Evolutionary conservation across 169 alveolate genomes (phyloP), one percentile per base, ranked within the genome.

Genomic region (Theileria equi): DNA sequence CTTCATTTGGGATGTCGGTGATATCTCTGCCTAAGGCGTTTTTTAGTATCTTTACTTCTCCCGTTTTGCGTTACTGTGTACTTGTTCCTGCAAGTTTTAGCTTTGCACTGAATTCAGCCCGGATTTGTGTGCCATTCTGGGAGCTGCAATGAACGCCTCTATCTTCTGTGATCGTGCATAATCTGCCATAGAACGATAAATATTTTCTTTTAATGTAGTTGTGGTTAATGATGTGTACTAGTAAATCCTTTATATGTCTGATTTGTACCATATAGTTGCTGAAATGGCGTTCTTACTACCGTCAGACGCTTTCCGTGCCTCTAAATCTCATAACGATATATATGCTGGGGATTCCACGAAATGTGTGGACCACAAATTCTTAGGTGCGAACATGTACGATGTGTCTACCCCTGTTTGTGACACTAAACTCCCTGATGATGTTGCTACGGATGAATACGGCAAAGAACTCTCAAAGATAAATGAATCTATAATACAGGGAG

Each of bases 341-440:
- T 29, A 54, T 11, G 19, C 35, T 54, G 13, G 65, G 34, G 65
- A 54, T 54, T 54, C 65, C 25, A 54, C 65, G 13, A 54, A 54
- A 54, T 54, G 65, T 38, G 65, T 54, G 25, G 65, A 54, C 17
- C 5, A 4, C 19, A 54, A 34, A 16, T 54, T 49, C 26, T 13
- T 45, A 17, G n/a, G 45, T 10, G 52, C 25, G 10, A 54, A 31
- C 65, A 54, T 54, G 19, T 21, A 49, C 38, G 65, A 54, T 54
- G 38, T 54, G 34, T 54, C 38, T 19, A 54, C 65, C 32, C 65
- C 65, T 3, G 38, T 54, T 54, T 34, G 65, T 34, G 38, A 54
- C 65, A 10, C 19, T 0, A 31, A 21, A 7, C 26, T 1, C 38
- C 17, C 26, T 34, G 31, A 11, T 10, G 5, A 10, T 36, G 45